Conservation (phyloP, 331 rosid species). For the Quercus tomentella region DNA sequence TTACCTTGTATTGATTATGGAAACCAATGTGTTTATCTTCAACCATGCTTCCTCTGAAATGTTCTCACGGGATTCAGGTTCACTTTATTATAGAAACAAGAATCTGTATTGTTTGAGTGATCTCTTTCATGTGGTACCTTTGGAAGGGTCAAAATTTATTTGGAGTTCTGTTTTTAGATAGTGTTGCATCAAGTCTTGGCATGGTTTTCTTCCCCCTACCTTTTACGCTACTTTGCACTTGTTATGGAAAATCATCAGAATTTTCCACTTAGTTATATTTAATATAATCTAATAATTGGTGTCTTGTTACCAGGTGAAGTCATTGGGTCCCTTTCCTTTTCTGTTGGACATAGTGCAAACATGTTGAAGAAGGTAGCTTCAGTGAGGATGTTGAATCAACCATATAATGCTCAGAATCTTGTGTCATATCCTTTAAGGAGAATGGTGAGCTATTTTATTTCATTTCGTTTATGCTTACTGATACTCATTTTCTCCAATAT, state of each 20-base stretch:
- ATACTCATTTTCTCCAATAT: slow-evolving; percentile 3
- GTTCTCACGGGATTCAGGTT: background rate
- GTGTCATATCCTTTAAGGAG: slow-evolving; percentile 60
- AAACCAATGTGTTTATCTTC: background rate
- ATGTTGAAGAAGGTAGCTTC: slow-evolving; percentile 75
- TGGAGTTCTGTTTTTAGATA: background rate
- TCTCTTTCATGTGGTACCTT: background rate
- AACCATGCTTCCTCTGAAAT: background rate
- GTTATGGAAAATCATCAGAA: background rate
- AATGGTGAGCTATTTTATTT: slow-evolving; percentile 48
- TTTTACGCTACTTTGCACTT: background rate
- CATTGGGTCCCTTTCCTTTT: slow-evolving; percentile 80
- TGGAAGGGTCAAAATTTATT: background rate
- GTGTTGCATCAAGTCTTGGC: background rate
- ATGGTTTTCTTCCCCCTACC: background rate
- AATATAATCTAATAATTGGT: slow-evolving; percentile 3
- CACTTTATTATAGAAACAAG: background rate
- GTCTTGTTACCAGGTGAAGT: slow-evolving; percentile 69
- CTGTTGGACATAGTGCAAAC: slow-evolving; percentile 74
- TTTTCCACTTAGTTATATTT: background rate
- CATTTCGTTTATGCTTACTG: slow-evolving; percentile 8
- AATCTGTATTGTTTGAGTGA: too few species aligned
- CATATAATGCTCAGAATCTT: slow-evolving; percentile 41
- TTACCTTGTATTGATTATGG: background rate
- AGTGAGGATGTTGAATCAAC: slow-evolving; percentile 59